Conservation (phyloP, 2,329 filamentous ascomycete genomes). For the Alternaria arborescens region DNA sequence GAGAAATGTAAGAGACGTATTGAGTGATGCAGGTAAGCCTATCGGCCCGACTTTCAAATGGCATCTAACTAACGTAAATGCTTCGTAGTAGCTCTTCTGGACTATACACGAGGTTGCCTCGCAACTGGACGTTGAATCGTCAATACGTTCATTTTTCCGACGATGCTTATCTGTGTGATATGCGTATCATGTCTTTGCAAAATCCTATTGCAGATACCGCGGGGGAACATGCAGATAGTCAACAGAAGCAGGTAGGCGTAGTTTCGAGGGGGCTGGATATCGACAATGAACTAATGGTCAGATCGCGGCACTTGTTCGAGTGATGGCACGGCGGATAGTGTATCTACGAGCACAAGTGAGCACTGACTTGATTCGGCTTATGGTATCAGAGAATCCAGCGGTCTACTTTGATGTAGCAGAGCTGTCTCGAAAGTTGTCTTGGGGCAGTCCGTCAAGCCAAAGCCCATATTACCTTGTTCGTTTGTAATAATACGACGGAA, state of each 20-base stretch:
- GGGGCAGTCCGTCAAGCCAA: not conserved
- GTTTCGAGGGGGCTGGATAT: not conserved
- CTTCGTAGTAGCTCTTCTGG: not conserved
- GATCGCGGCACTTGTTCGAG: not conserved
- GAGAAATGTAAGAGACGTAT: not conserved
- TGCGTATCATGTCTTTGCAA: not conserved
- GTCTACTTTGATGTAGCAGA: not conserved
- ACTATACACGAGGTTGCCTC: not conserved
- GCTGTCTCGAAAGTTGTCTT: not conserved
- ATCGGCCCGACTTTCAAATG: not conserved
- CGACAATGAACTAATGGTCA: no score
- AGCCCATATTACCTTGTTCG: not conserved
- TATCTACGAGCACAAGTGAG: no score
- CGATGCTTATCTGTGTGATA: not conserved
- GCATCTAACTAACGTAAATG: not conserved
- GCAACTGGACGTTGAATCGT: not conserved
- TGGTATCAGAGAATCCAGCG: not conserved
- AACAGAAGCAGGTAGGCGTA: not conserved
- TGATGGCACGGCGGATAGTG: not conserved
- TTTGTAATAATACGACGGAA: not conserved
- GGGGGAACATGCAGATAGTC: not conserved
- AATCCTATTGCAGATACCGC: not conserved
- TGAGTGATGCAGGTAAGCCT: not conserved
- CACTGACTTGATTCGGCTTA: not conserved
- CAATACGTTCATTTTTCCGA: not conserved